Conservation (phyloP, 2,329 filamentous ascomycete genomes). For the Calycina herbarum region DNA sequence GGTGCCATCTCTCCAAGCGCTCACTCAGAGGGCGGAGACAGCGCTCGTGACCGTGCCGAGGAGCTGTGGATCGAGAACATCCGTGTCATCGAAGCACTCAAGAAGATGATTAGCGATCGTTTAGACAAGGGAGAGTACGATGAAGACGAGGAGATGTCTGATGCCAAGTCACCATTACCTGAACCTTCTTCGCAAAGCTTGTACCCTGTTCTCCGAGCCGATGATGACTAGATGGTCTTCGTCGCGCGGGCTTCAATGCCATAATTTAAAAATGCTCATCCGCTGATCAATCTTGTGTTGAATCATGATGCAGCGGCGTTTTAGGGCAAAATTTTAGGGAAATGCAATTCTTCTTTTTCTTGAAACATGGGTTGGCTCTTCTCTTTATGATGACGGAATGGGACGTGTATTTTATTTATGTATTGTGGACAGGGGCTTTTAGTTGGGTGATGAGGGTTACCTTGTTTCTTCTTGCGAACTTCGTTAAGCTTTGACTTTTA, state of each 20-base stretch:
- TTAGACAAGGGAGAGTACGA: constrained; percentile 58
- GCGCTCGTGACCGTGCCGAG: constrained; percentile 58
- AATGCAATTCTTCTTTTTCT: too few species aligned
- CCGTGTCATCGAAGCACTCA: constrained; percentile 61
- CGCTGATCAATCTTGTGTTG: background rate
- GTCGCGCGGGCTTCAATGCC: too few species aligned
- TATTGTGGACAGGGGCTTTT: too few species aligned
- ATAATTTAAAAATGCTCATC: constrained; percentile 9
- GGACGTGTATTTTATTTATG: too few species aligned
- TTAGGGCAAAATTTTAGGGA: background rate
- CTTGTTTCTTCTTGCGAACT: too few species aligned
- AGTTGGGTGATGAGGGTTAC: too few species aligned
- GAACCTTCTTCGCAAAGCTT: constrained; percentile 17
- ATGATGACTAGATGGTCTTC: constrained; percentile 16
- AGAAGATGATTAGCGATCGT: constrained; percentile 57
- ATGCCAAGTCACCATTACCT: constrained; percentile 16
- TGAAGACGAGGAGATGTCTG: constrained; percentile 29
- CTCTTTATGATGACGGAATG: too few species aligned
- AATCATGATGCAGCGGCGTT: constrained; percentile 7
- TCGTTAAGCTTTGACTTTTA: too few species aligned
- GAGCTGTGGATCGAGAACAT: constrained; percentile 67
- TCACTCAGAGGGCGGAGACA: constrained; percentile 53
- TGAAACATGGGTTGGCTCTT: too few species aligned
- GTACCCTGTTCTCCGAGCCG: constrained; percentile 19
- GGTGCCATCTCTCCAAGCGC: constrained; percentile 54